Conservation (phyloP, 257 asterid species). For the Mentha longifolia region DNA sequence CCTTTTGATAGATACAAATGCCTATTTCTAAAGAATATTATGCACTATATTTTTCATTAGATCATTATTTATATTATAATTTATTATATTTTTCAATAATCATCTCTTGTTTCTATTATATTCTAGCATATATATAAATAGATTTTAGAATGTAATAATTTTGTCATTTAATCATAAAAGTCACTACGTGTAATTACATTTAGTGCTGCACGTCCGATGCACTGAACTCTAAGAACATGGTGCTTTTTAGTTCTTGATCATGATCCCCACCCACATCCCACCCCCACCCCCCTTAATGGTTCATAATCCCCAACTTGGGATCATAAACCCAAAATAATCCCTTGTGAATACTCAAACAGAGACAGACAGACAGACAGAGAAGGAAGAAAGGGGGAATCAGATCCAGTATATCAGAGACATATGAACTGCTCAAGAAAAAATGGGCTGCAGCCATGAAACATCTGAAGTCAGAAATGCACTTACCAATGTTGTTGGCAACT, state of each 20-base stretch:
- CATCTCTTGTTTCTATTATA: background rate
- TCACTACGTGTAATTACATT: background rate
- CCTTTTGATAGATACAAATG: background rate
- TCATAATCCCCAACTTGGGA: background rate
- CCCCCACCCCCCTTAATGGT: no score
- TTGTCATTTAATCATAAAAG: background rate
- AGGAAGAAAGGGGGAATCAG: no score
- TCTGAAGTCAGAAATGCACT: constrained; percentile 28
- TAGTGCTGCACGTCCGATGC: background rate
- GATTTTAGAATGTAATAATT: background rate
- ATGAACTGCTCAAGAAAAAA: background rate
- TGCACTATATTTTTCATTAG: background rate
- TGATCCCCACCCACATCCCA: background rate
- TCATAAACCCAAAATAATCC: background rate
- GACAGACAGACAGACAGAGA: no score
- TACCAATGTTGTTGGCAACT: constrained; percentile 94
- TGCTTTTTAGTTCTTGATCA: background rate
- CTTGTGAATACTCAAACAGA: background rate
- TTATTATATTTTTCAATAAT: background rate
- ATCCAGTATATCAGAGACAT: background rate
- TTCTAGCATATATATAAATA: background rate
- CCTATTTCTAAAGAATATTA: background rate
- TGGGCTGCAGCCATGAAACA: constrained; percentile 9
- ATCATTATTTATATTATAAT: background rate
- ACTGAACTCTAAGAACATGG: background rate